Percentiles rank a stretch among this genome's conserved stretches.
Evolutionary conservation across 345 rosid species (phyloP).

Genomic region (Reutealis trisperma): DNA sequence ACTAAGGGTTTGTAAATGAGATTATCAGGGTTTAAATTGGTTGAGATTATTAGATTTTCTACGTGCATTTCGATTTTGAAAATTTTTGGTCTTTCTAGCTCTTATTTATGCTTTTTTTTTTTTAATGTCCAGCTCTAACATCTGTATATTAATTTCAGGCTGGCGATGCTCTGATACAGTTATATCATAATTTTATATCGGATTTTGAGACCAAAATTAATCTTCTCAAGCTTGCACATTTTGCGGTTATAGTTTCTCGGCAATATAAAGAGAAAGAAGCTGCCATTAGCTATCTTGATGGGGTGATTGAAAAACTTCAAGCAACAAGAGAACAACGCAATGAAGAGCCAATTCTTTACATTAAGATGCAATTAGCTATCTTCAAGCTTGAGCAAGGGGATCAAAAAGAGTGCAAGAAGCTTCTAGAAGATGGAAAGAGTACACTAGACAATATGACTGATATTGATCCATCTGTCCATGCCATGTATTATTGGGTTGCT

Average conservation of each 20-base stretch:
- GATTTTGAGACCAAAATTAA: slow-evolving; percentile 99
- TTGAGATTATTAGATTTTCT: not conserved
- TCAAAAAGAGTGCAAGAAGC: slow-evolving; percentile 83
- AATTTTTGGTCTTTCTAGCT: not conserved
- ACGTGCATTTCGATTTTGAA: not conserved
- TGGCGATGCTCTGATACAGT: slow-evolving; percentile 88
- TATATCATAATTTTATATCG: slow-evolving; percentile 86
- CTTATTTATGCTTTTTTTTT: not conserved
- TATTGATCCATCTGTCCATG: slow-evolving; percentile 94
- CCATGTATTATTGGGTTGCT: slow-evolving; percentile 91
- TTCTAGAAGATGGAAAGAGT: slow-evolving; percentile 86
- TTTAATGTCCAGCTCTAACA: too few relatives aligned
- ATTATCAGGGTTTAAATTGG: not conserved
- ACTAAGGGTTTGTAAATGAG: not conserved
- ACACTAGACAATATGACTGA: slow-evolving; percentile 95
- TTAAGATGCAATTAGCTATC: slow-evolving; percentile 82
- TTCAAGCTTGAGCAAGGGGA: slow-evolving; percentile 90
- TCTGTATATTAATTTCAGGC: slow-evolving; percentile 46
- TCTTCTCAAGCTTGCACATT: slow-evolving; percentile 96
- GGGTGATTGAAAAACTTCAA: slow-evolving; percentile 80
- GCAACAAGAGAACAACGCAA: slow-evolving; percentile 76
- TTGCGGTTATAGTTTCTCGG: slow-evolving; percentile 86
- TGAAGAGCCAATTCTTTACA: slow-evolving; percentile 85
- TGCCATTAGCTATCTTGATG: slow-evolving; percentile 79
- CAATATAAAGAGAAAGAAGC: slow-evolving; percentile 95